A percentile compares a stretch with the other conserved stretches of the same genome.
These are phyloP conservation scores for Naumovozyma castellii DNA, from an alignment of 805 yeast species.

Conservation along the genomic window DNA sequence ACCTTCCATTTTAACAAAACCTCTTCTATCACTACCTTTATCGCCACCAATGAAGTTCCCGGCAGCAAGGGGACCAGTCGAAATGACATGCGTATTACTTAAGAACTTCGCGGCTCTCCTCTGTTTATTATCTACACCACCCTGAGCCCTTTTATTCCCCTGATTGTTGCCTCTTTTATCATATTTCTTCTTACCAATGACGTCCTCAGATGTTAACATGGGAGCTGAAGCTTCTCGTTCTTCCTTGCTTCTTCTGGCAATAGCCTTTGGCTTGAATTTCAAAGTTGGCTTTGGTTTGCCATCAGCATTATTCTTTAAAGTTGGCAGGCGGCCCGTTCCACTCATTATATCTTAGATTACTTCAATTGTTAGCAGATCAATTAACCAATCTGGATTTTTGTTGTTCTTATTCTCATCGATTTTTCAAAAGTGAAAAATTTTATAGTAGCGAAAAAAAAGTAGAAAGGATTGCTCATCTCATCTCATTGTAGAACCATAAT, in stretches of 20 bases:
- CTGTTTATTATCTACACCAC: conserved; percentile 11
- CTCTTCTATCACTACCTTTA: conserved; percentile 17
- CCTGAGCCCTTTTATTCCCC: conserved; percentile 11
- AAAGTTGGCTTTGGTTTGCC: conserved; percentile 37
- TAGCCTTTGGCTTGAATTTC: conserved; percentile 80
- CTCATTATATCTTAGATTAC: conserved; percentile 5
- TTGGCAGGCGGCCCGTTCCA: conserved; percentile 27
- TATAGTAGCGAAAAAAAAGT: background rate
- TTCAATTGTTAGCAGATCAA: too few relatives aligned
- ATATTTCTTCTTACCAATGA: conserved; percentile 5
- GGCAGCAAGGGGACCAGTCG: conserved; percentile 65
- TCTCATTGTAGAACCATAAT: conserved; percentile 5
- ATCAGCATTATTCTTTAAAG: conserved; percentile 16
- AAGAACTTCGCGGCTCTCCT: conserved; percentile 25
- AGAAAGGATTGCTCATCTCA: conserved; percentile 17
- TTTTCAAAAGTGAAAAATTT: conserved; percentile 3
- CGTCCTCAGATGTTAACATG: conserved; percentile 30
- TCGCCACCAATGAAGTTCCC: conserved; percentile 35
- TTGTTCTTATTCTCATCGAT: background rate
- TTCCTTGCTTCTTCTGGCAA: conserved; percentile 73
- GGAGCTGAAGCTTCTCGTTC: conserved; percentile 78
- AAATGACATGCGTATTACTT: conserved; percentile 48
- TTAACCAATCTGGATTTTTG: too few relatives aligned
- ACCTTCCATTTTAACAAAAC: conserved; percentile 15
- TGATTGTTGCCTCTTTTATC: conserved; percentile 9